Percentiles rank a stretch among this genome's conserved stretches.
phyloP scores from a whole-genome alignment of 2,329 filamentous ascomycete genomes.

The Xylaria arbuscula region DNA sequence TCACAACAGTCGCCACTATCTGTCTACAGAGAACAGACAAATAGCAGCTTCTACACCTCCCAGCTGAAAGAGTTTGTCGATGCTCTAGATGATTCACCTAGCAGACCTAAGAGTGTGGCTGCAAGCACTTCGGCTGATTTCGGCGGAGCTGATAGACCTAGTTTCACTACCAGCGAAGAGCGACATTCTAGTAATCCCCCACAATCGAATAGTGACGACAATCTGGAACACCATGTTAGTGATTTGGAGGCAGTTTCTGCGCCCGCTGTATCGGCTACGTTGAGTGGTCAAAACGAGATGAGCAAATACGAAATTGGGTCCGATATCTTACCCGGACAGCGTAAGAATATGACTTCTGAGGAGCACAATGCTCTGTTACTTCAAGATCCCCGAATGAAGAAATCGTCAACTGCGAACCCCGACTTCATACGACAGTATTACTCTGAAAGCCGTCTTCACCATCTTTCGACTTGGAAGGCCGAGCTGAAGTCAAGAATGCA shows the following conservation, averaged over 20 bases:
- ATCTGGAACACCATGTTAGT: neutral
- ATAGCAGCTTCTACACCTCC: constrained; percentile 82
- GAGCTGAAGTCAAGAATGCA: constrained; percentile 92
- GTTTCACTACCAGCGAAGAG: neutral
- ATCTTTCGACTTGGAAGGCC: constrained; percentile 96
- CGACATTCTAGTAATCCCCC: neutral
- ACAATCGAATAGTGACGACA: constrained; percentile 10
- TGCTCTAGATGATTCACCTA: constrained; percentile 41
- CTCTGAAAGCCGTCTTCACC: constrained; percentile 92
- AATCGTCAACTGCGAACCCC: constrained; percentile 91
- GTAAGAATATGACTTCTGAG: constrained; percentile 76
- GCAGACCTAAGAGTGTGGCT: constrained; percentile 20
- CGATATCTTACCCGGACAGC: constrained; percentile 34
- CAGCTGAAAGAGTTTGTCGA: constrained; percentile 65
- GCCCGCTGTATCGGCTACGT: neutral
- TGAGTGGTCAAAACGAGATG: constrained; percentile 7
- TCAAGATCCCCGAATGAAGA: constrained; percentile 84
- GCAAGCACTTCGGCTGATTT: constrained; percentile 6
- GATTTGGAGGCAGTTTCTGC: neutral
- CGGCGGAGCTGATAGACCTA: neutral
- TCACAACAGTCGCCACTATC: constrained; percentile 59
- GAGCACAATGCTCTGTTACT: constrained; percentile 90
- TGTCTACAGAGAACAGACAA: constrained; percentile 84
- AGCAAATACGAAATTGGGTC: constrained; percentile 22
- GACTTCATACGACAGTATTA: constrained; percentile 96